These are phyloP conservation scores for Rozella allomycis DNA, from an alignment of 371 early-diverging fungal species.

Conservation along the genomic window DNA sequence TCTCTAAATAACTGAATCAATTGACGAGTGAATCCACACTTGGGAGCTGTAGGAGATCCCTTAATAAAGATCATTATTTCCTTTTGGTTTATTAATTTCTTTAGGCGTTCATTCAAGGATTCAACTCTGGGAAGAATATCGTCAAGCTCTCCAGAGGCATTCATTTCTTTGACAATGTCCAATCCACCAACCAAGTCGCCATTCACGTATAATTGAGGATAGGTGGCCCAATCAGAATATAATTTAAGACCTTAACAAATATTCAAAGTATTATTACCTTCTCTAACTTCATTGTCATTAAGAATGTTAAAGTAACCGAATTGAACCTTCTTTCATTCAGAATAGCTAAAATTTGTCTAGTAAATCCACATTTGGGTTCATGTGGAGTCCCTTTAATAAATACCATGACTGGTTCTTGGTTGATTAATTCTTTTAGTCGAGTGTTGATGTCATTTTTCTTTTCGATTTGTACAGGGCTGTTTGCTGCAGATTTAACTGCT, in stretches of 20 bases:
- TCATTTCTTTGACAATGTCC: conserved; percentile 69
- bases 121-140: too few relatives aligned
- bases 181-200: conserved; percentile 73
- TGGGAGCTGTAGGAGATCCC: conserved; percentile 59
- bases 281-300: conserved; percentile 61
- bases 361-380: conserved; percentile 39
- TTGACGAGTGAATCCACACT: conserved; percentile 70
- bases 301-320: conserved; percentile 74
- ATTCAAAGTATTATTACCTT: conserved; percentile 17
- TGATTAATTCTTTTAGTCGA: conserved; percentile 41
- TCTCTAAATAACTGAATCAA: conserved; percentile 38
- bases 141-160: conserved; percentile 50
- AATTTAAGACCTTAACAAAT: conserved; percentile 38
- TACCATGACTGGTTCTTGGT: conserved; percentile 50
- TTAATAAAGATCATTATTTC: conserved; percentile 84
- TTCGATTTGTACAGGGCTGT: background rate
- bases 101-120: conserved; percentile 41
- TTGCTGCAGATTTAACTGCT: conserved; percentile 9
- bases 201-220: conserved; percentile 64
- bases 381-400: conserved; percentile 85
- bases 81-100: conserved; percentile 23
- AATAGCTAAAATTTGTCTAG: conserved; percentile 41
- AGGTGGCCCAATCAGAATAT: conserved; percentile 76
- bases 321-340: conserved; percentile 34
- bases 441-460: conserved; percentile 29